Evolutionary conservation across 2,329 filamentous ascomycete species (phyloP).

Genomic region (Xylaria sp.): DNA sequence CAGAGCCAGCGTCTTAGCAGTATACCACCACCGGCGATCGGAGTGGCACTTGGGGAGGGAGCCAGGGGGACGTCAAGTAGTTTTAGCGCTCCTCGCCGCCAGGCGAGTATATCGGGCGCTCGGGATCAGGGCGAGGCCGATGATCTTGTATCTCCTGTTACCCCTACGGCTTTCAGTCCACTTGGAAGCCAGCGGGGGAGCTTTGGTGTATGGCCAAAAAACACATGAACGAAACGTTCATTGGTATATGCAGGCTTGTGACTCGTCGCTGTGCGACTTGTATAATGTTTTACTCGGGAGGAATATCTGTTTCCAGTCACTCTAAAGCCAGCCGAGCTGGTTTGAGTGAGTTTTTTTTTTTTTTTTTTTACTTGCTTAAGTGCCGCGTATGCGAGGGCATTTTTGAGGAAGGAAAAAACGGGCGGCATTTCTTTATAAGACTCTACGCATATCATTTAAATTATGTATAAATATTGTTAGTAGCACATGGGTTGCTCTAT

Average conservation of each 20-base stretch:
- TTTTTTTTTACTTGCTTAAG: neutral
- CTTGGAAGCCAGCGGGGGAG: conserved; percentile 40
- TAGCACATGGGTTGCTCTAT: neutral
- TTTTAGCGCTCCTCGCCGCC: neutral
- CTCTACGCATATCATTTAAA: neutral
- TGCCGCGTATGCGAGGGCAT: no score
- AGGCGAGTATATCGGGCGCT: neutral
- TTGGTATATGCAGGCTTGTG: neutral
- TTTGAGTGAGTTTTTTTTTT: neutral
- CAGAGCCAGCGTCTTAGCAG: conserved; percentile 43
- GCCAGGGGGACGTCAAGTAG: conserved; percentile 16
- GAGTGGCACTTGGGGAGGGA: conserved; percentile 40
- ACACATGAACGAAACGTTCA: neutral
- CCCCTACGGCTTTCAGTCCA: conserved; percentile 41
- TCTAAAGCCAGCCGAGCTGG: neutral
- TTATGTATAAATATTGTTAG: no score
- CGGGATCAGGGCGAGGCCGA: conserved; percentile 5
- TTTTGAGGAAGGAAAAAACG: no score
- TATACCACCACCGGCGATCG: conserved; percentile 46
- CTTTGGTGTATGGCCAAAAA: conserved; percentile 19
- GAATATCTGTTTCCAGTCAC: neutral
- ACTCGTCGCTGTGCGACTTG: neutral
- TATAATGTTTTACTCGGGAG: neutral
- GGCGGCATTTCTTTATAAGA: neutral
- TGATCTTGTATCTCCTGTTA: conserved; percentile 41